These are phyloP conservation scores for Acer saccharum DNA, from an alignment of 345 rosid genomes.

Conservation along the genomic window DNA sequence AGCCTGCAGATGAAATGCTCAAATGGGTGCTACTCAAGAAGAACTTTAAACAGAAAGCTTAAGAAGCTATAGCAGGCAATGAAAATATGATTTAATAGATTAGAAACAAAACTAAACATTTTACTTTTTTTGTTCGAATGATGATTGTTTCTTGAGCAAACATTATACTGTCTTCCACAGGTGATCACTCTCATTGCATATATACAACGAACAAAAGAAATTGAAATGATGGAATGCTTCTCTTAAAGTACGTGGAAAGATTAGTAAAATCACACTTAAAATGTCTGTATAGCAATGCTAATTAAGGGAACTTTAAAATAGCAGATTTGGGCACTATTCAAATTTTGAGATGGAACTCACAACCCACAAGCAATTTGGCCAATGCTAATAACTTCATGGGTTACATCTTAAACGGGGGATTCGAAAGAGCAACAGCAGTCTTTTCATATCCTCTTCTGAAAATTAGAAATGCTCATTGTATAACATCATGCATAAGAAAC, in stretches of 20 bases:
- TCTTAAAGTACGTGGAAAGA: background rate
- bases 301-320: background rate
- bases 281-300: background rate
- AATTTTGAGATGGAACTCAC: background rate
- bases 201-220: background rate
- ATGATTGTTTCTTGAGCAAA: background rate
- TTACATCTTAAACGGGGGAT: background rate
- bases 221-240: background rate
- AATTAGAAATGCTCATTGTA: background rate
- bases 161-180: background rate
- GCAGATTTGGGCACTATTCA: background rate
- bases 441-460: background rate
- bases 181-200: background rate
- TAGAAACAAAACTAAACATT: background rate
- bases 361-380: background rate
- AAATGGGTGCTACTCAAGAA: conserved; percentile 4
- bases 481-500: background rate
- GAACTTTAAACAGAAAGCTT: background rate
- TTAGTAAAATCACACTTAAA: background rate
- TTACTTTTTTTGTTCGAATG: background rate
- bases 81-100: background rate
- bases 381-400: background rate
- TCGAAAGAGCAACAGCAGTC: background rate
- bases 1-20: conserved; percentile 26
- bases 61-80: conserved; percentile 4